A percentile compares a stretch with the other conserved stretches of the same genome.
Conservation (phyloP, 306 rosid genomes). For the Begonia fuchsioides region DNA sequence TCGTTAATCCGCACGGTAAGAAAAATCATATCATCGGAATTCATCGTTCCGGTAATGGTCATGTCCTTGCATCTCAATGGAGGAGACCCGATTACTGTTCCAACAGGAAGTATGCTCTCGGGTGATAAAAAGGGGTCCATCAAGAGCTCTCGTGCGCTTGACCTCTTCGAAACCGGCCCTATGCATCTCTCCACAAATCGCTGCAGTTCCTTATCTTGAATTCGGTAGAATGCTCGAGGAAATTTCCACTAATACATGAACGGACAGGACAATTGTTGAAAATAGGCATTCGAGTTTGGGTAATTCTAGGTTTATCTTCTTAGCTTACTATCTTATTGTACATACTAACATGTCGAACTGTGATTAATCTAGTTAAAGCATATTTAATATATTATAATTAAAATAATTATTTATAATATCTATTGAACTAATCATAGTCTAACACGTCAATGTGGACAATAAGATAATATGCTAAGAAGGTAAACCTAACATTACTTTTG, state of each 20-base stretch:
- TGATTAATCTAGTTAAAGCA: no score
- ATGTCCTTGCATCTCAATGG: conserved; percentile 30
- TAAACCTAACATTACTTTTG: no score
- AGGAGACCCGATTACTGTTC: conserved; percentile 9
- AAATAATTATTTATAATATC: no score
- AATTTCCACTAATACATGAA: conserved; percentile 47
- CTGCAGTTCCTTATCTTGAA: conserved; percentile 51
- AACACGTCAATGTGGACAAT: no score
- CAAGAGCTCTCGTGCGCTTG: conserved; percentile 56
- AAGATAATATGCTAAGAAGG: no score
- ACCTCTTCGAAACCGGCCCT: conserved; percentile 45
- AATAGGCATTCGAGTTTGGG: no score
- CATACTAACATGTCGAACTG: no score
- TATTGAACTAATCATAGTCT: no score
- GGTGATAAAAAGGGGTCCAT: conserved; percentile 58
- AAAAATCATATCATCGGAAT: conserved; percentile 43
- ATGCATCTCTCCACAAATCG: conserved; percentile 66
- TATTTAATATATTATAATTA: no score
- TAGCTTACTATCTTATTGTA: no score
- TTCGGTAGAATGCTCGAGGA: conserved; percentile 49
- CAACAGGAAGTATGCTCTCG: conserved; percentile 8
- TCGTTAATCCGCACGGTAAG: conserved; percentile 52
- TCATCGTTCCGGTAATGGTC: conserved; percentile 62
- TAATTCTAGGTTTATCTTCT: no score
- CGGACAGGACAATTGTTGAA: no score